A percentile compares a stretch with the other conserved stretches of the same genome.
phyloP scores from a whole-genome alignment of 371 early-diverging fungal species.

The Mycotypha africana region DNA sequence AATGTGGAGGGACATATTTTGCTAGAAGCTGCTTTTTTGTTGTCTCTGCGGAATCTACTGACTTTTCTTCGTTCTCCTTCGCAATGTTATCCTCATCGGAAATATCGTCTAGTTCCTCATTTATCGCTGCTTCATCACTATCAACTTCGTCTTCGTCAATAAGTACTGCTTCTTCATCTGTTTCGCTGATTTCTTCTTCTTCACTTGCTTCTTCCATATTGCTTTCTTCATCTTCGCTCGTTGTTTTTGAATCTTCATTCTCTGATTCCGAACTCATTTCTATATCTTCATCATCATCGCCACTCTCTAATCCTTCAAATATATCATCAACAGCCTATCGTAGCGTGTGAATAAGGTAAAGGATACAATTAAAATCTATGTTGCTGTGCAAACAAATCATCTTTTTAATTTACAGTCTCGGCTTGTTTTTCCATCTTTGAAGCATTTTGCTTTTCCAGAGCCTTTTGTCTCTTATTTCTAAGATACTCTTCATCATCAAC shows the following conservation, averaged over 20 bases:
- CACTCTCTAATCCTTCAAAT: slow-evolving; percentile 25
- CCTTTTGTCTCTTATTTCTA: slow-evolving; percentile 34
- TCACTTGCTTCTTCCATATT: slow-evolving; percentile 11
- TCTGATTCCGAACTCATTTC: too few species aligned
- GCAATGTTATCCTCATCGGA: slow-evolving; percentile 10
- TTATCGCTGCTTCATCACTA: slow-evolving; percentile 15
- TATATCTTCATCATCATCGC: slow-evolving; percentile 3
- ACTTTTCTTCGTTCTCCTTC: slow-evolving; percentile 11
- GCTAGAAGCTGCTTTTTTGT: slow-evolving; percentile 5
- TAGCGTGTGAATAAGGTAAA: too few species aligned
- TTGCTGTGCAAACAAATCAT: not conserved
- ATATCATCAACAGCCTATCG: slow-evolving; percentile 25
- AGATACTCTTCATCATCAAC: slow-evolving; percentile 46
- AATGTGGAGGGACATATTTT: slow-evolving; percentile 87
- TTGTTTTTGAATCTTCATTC: not conserved
- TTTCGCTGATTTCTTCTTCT: slow-evolving; percentile 1
- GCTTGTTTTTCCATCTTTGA: slow-evolving; percentile 35
- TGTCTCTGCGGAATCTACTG: slow-evolving; percentile 1
- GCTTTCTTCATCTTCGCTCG: too few species aligned
- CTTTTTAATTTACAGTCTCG: slow-evolving; percentile 27
- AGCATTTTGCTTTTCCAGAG: slow-evolving; percentile 29
- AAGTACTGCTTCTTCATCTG: not conserved
- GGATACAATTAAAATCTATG: too few species aligned
- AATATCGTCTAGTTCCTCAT: slow-evolving; percentile 12
- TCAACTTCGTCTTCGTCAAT: slow-evolving; percentile 12